These are phyloP conservation scores for Phytophthora foliorum DNA, from an alignment of 352 stramenopile species.

Conservation along the genomic window DNA sequence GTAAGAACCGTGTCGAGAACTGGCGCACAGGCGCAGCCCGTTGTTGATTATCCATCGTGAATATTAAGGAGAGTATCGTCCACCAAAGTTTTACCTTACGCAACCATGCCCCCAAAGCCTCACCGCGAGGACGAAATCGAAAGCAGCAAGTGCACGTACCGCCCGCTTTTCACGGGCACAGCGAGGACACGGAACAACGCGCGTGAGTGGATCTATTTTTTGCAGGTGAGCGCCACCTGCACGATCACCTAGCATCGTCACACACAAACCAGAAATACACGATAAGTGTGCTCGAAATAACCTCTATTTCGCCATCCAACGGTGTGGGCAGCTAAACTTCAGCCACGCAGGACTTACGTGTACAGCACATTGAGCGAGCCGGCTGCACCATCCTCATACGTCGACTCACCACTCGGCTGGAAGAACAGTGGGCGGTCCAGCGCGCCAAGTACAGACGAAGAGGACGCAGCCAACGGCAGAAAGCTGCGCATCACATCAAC, in stretches of 20 bases:
- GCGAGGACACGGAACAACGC: not conserved
- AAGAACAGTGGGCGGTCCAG: constrained; percentile 55
- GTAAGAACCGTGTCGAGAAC: constrained; percentile 76
- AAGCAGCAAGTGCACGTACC: constrained; percentile 1
- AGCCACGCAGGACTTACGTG: constrained; percentile 48
- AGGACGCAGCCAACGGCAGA: constrained; percentile 41
- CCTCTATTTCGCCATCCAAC: constrained; percentile 39
- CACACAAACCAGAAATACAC: constrained; percentile 24
- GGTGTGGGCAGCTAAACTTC: not conserved
- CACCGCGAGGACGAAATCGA: not conserved
- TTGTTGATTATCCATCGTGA: constrained; percentile 30
- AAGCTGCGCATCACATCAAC: constrained; percentile 62
- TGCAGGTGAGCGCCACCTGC: not conserved
- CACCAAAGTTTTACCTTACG: constrained; percentile 11
- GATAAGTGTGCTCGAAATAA: constrained; percentile 30
- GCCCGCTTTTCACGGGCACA: not conserved
- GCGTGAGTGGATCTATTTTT: constrained; percentile 21
- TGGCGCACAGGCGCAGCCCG: constrained; percentile 14
- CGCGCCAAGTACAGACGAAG: constrained; percentile 34
- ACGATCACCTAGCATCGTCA: constrained; percentile 2
- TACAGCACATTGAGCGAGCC: constrained; percentile 58
- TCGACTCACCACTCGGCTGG: constrained; percentile 20
- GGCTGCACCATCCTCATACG: not conserved
- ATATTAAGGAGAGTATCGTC: not conserved
- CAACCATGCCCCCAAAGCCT: constrained; percentile 23